Percentiles rank a stretch among this genome's conserved stretches.
Conservation (phyloP, 495 filamentous ascomycete species). For the Peziza echinospora region DNA sequence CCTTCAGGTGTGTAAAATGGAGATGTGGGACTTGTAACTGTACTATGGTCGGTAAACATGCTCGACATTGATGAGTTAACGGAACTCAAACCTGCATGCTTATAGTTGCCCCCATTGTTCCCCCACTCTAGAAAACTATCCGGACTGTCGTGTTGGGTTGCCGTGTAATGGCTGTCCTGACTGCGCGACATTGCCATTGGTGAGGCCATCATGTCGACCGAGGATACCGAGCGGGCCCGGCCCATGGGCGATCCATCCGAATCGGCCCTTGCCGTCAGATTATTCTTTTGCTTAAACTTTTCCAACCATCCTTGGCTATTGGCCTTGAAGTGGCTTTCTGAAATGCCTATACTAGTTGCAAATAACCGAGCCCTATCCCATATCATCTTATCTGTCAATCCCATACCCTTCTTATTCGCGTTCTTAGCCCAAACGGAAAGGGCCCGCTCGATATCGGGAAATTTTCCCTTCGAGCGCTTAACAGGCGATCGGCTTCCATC, state of each 20-base stretch:
- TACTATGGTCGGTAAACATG: constrained; percentile 38
- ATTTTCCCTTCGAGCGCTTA: constrained; percentile 74
- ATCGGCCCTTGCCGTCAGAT: constrained; percentile 26
- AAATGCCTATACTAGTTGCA: constrained; percentile 48
- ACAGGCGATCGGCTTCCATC: constrained; percentile 74
- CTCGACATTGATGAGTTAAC: constrained; percentile 33
- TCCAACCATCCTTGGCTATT: constrained; percentile 63
- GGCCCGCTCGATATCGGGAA: constrained; percentile 89
- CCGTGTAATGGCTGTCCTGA: constrained; percentile 15
- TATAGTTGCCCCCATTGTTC: constrained; percentile 20
- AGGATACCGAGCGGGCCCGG: constrained; percentile 16
- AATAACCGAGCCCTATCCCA: constrained; percentile 76
- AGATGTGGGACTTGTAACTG: constrained; percentile 64
- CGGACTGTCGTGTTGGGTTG: constrained; percentile 12
- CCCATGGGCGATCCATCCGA: neutral
- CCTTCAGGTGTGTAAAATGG: constrained; percentile 69
- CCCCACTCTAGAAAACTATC: constrained; percentile 27
- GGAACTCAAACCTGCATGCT: constrained; percentile 29
- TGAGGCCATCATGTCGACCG: constrained; percentile 26
- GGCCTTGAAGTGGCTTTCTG: constrained; percentile 56
- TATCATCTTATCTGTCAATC: constrained; percentile 63
- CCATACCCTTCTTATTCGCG: constrained; percentile 50
- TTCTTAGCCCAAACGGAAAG: constrained; percentile 74
- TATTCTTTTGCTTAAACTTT: constrained; percentile 91
- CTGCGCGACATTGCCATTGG: constrained; percentile 2